These are phyloP conservation scores for Blastobotrys chiropterorum DNA, from an alignment of 805 yeast genomes.

Conservation along the genomic window DNA sequence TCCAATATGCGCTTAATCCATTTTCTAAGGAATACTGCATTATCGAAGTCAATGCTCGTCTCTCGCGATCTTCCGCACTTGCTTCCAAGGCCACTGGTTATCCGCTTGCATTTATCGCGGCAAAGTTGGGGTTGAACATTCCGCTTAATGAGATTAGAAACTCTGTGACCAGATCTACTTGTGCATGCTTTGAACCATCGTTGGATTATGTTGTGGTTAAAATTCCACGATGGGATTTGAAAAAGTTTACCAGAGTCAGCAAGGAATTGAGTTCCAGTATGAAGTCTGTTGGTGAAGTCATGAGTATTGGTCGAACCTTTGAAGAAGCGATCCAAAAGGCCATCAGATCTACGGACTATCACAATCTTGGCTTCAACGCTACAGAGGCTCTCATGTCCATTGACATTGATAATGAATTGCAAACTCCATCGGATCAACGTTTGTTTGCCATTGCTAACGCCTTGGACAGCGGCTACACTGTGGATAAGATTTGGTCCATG, in stretches of 20 bases:
- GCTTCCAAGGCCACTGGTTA: slow-evolving; percentile 99
- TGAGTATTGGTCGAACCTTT: slow-evolving; percentile 95
- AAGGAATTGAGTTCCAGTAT: slow-evolving; percentile 82
- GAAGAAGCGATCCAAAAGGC: slow-evolving; percentile 99
- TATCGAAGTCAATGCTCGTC: slow-evolving; percentile 96
- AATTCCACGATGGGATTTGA: slow-evolving; percentile 98
- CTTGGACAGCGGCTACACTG: slow-evolving; percentile 78
- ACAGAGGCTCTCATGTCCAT: slow-evolving; percentile 82
- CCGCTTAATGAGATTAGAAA: slow-evolving; percentile 88
- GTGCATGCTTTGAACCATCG: slow-evolving; percentile 96
- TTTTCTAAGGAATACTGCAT: slow-evolving; percentile 91
- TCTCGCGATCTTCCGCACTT: slow-evolving; percentile 96
- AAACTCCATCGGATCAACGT: slow-evolving; percentile 96
- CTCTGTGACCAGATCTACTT: slow-evolving; percentile 88
- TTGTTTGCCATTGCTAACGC: slow-evolving; percentile 96
- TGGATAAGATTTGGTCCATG: slow-evolving; percentile 84
- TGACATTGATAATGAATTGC: slow-evolving; percentile 87
- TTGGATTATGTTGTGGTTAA: slow-evolving; percentile 94
- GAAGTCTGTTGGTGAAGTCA: slow-evolving; percentile 99
- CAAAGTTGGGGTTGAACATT: slow-evolving; percentile 88
- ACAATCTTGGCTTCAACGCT: slow-evolving; percentile 83
- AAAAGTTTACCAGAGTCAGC: slow-evolving; percentile 90
- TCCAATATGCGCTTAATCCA: slow-evolving; percentile 94
- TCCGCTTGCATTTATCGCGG: slow-evolving; percentile 97
- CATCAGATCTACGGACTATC: slow-evolving; percentile 92